Base-by-base conservation (phyloP, 2,329 filamentous ascomycete genomes). In the Fusarium nygamai region DNA sequence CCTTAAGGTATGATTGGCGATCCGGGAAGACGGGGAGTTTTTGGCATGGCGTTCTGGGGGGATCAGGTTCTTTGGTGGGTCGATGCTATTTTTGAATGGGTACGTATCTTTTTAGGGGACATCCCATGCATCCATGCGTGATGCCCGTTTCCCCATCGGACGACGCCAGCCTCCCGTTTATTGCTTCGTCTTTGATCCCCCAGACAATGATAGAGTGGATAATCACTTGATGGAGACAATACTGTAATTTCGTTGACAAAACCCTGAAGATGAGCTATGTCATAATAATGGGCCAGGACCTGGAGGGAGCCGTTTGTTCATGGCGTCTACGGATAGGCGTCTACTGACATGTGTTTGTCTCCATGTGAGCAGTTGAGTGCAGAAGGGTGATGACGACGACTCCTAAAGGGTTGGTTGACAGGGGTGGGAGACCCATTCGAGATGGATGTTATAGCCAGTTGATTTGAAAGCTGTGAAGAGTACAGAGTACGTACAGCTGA, bases 361-460 rank as follows among this genome's bases (percentile, higher is more conserved):
- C 51, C 56, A 44, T 51, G 50, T 59, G 47, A 47, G 19, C 57
- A 53, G 51, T 39, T 39, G 50, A 48, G 41, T 38, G 41, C 46
- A 68, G 36, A 53, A 46, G 61, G 57, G 46, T 74, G 71, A 73
- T 65, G 71, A 73, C 71, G 71, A 73, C 71, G 71, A 72, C 71
- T 73, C 70, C 50, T 48, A 33, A 33, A 59, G 44, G 29, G 51
- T 44, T 39, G 53, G 51, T 31, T 43, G 67, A 65, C 67, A 65
- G 60, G 67, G 67, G 33, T 64, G 33, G 17, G 46, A 33, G 64
- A 63, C 61, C 65, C 65, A 68, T 60, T 51, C 20, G 24, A 51
- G 43, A 60, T 51, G 34, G 57, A 51, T 60, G 57, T 29, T 36
- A 50, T 51, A 38, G 31, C 64, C 41, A 34, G 17, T 31, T 41